Conservation (phyloP, 2,329 filamentous ascomycete species). For the Thermomyces lanuginosus region DNA sequence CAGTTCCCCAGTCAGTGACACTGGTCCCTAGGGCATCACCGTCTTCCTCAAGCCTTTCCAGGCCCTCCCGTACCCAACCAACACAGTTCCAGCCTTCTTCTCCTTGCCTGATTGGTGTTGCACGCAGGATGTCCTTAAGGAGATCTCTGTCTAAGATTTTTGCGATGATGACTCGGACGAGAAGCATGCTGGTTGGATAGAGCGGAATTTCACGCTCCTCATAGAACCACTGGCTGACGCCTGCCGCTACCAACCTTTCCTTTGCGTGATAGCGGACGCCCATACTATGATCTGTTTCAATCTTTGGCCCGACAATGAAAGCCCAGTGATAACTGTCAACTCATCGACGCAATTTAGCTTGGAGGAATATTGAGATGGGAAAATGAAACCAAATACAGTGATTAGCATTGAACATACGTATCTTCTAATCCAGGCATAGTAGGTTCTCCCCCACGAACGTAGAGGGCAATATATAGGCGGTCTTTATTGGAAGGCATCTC, state of each 20-base stretch:
- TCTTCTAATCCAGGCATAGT: constrained; percentile 15
- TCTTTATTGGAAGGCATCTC: constrained; percentile 15
- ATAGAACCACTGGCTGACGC: constrained; percentile 18
- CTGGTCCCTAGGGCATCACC: constrained; percentile 18
- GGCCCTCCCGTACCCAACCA: constrained; percentile 27
- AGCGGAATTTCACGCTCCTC: constrained; percentile 12
- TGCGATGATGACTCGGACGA: constrained; percentile 16
- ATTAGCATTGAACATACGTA: constrained; percentile 9
- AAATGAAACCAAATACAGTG: not conserved
- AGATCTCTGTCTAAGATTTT: constrained; percentile 18
- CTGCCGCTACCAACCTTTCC: too few relatives aligned
- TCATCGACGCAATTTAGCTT: constrained; percentile 1
- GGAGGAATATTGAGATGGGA: not conserved
- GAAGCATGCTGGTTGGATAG: constrained; percentile 12
- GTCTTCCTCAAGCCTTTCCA: constrained; percentile 16
- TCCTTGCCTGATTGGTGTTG: constrained; percentile 15
- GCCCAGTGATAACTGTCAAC: too few relatives aligned
- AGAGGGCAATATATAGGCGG: constrained; percentile 16
- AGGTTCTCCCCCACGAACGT: constrained; percentile 11
- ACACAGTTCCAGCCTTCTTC: constrained; percentile 30
- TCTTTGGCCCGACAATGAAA: too few relatives aligned
- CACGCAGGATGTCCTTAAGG: constrained; percentile 15
- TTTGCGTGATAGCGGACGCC: too few relatives aligned
- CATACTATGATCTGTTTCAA: too few relatives aligned
- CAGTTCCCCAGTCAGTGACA: constrained; percentile 17